Conservation (phyloP, 441 rosid genomes). For the Populus tomentosa region DNA sequence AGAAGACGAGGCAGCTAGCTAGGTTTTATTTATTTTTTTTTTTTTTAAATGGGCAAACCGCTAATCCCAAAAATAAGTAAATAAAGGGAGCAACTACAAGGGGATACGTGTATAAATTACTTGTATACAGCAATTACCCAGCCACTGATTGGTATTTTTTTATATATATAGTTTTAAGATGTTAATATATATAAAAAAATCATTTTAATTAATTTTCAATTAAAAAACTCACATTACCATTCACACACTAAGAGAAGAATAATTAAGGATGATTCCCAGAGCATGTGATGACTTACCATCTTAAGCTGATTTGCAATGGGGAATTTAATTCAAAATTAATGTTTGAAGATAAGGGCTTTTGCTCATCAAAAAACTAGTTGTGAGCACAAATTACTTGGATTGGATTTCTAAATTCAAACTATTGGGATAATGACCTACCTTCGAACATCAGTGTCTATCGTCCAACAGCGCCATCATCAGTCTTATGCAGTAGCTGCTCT, state of each 20-base stretch:
- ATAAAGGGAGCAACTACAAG: neutral
- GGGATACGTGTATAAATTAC: too few species aligned
- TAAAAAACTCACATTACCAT: too few species aligned
- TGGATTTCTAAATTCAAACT: neutral
- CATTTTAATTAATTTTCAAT: too few species aligned
- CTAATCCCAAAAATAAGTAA: neutral
- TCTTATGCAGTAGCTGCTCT: too few species aligned
- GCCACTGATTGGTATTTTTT: too few species aligned
- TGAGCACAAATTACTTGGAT: neutral
- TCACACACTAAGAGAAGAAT: too few species aligned
- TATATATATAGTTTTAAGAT: too few species aligned
- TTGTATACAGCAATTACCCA: too few species aligned
- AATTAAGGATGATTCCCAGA: neutral
- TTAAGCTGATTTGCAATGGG: neutral
- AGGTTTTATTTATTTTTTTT: too few species aligned
- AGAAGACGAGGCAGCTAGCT: neutral
- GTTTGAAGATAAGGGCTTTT: neutral
- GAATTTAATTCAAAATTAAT: too few species aligned
- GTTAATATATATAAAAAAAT: too few species aligned
- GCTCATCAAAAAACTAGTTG: neutral
- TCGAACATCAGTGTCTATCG: neutral
- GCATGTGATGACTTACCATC: neutral
- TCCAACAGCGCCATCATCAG: too few species aligned
- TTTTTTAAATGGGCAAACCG: neutral
- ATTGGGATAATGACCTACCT: neutral